Conservation (phyloP, 225 moss, liverwort and hornwort species). For the Sphagnum tenellum region DNA sequence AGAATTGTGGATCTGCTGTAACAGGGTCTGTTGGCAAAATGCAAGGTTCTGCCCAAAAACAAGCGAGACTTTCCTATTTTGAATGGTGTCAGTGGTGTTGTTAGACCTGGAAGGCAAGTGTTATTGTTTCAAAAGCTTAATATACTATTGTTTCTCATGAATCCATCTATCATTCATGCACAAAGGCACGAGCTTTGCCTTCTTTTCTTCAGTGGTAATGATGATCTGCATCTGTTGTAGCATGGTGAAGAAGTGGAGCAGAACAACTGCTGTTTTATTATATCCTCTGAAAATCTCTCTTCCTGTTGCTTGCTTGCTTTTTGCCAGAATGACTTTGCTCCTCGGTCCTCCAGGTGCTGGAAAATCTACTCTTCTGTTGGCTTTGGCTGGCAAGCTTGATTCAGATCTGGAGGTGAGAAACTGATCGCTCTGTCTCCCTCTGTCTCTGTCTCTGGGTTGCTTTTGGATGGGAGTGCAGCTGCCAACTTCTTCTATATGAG, state of each 20-base stretch:
- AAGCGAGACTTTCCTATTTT: slow-evolving; percentile 68
- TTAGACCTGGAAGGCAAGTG: slow-evolving; percentile 54
- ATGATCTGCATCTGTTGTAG: too few relatives aligned
- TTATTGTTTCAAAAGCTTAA: too few relatives aligned
- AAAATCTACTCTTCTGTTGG: slow-evolving; percentile 62
- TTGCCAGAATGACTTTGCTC: slow-evolving; percentile 68
- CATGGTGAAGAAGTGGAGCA: too few relatives aligned
- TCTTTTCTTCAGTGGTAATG: too few relatives aligned
- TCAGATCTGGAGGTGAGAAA: slow-evolving; percentile 36
- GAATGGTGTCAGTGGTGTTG: slow-evolving; percentile 51
- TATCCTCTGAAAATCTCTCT: too few relatives aligned
- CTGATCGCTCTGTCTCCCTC: neutral
- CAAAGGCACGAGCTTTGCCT: too few relatives aligned
- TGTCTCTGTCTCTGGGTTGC: too few relatives aligned
- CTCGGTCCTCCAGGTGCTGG: slow-evolving; percentile 88
- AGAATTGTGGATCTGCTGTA: neutral
- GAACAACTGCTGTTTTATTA: too few relatives aligned
- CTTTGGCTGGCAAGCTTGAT: slow-evolving; percentile 76
- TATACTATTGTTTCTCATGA: too few relatives aligned
- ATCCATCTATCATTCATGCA: too few relatives aligned
- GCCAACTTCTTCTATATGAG: neutral
- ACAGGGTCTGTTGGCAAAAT: slow-evolving; percentile 32
- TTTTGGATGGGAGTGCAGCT: neutral
- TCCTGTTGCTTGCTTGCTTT: neutral
- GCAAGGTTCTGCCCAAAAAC: slow-evolving; percentile 34